Evolutionary conservation across 441 rosid species (phyloP).

Genomic region (Populus hybrid): DNA sequence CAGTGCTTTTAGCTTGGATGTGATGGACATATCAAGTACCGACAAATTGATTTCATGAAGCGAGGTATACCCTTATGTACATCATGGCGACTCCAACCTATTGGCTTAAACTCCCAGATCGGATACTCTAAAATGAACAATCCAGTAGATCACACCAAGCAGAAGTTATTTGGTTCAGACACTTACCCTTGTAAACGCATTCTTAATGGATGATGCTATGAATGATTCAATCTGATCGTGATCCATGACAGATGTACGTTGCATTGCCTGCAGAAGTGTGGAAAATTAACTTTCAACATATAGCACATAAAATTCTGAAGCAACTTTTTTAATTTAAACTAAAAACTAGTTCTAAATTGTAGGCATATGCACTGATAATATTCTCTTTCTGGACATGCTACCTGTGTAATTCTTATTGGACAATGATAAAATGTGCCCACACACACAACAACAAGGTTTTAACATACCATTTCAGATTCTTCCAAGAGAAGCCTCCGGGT

Average conservation of each 20-base stretch:
- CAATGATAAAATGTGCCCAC: constrained; percentile 10
- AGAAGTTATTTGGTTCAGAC: constrained; percentile 1
- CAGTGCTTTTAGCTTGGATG: background rate
- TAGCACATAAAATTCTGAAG: constrained; percentile 8
- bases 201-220: constrained; percentile 80
- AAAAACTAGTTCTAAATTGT: background rate
- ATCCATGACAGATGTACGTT: constrained; percentile 56
- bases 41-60: background rate
- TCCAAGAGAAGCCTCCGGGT: constrained; percentile 86
- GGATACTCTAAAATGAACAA: constrained; percentile 1
- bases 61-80: background rate
- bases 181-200: constrained; percentile 78
- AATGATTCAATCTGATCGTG: constrained; percentile 87
- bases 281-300: constrained; percentile 16
- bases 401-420: background rate
- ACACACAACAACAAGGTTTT: constrained; percentile 9
- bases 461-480: constrained; percentile 81
- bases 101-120: background rate
- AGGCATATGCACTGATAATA: background rate
- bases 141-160: background rate
- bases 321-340: background rate
- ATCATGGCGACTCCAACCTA: background rate
- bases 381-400: background rate
- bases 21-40: background rate
- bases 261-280: constrained; percentile 57